These are phyloP conservation scores for Sclerospora graminicola DNA, from an alignment of 352 stramenopile genomes.

Conservation along the genomic window DNA sequence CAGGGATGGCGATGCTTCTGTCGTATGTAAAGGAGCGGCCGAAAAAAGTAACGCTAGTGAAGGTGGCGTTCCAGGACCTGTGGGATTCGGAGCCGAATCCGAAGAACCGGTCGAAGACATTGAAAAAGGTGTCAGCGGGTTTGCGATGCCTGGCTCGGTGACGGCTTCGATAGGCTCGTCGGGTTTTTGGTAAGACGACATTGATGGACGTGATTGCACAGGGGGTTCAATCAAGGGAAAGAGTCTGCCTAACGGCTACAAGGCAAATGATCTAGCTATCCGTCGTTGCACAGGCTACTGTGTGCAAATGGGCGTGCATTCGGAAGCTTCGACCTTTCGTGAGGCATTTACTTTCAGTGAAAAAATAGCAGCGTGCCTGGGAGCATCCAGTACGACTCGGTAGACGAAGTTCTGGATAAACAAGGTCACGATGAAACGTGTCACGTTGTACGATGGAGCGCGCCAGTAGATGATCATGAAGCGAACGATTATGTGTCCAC, in stretches of 20 bases:
- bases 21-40: slow-evolving; percentile 1
- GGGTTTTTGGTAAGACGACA: background rate
- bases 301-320: too few species aligned
- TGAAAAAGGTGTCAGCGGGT: too few species aligned
- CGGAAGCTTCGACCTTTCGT: too few species aligned
- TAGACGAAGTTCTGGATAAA: slow-evolving; percentile 1
- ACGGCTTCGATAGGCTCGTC: too few species aligned
- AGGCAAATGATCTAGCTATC: too few species aligned
- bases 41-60: slow-evolving; percentile 2
- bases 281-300: too few species aligned
- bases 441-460: too few species aligned
- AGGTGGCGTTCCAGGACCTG: slow-evolving; percentile 4
- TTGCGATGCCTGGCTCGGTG: too few species aligned
- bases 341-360: background rate
- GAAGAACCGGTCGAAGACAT: too few species aligned
- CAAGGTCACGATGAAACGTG: slow-evolving; percentile 6
- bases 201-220: slow-evolving; percentile 2
- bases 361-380: background rate
- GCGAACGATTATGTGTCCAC: too few species aligned
- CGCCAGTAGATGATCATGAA: too few species aligned
- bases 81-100: slow-evolving; percentile 4
- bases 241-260: background rate
- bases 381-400: background rate
- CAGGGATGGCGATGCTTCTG: background rate
- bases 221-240: background rate